Percentiles rank a stretch among this genome's conserved stretches.
phyloP scores from a whole-genome alignment of 768 basidiomycete species.

The Porphyrellus cyaneotinctus region DNA sequence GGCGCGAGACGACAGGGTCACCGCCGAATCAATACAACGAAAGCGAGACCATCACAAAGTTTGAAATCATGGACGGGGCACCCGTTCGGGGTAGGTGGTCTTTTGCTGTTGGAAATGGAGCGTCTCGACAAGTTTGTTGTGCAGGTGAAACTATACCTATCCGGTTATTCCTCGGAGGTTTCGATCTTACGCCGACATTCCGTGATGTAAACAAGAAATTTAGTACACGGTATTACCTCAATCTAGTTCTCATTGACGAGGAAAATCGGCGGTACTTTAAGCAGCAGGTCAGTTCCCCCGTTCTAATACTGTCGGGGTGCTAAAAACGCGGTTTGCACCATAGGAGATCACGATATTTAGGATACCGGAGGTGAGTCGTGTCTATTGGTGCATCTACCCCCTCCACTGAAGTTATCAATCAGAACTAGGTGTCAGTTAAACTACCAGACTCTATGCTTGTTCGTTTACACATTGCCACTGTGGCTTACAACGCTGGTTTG shows the following conservation, averaged over 20 bases:
- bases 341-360: constrained; percentile 88
- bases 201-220: constrained; percentile 99
- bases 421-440: constrained; percentile 33
- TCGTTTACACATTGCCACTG: constrained; percentile 2
- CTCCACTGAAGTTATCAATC: constrained; percentile 3
- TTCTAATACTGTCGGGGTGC: neutral
- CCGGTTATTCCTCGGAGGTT: constrained; percentile 94
- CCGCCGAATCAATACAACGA: constrained; percentile 99
- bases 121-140: neutral
- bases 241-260: constrained; percentile 95
- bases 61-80: constrained; percentile 98
- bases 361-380: constrained; percentile 70
- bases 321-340: neutral
- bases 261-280: constrained; percentile 98
- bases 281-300: constrained; percentile 62
- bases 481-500: constrained; percentile 1
- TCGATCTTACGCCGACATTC: constrained; percentile 98
- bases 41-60: constrained; percentile 98
- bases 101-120: neutral
- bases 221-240: constrained; percentile 94
- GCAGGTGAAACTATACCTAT: constrained; percentile 97
- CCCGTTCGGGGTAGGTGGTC: constrained; percentile 77
- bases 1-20: constrained; percentile 93
- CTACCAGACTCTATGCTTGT: constrained; percentile 1
- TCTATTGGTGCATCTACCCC: neutral